These are phyloP conservation scores for Tilletia caries DNA, from an alignment of 1,284 basidiomycete species.

Conservation along the genomic window DNA sequence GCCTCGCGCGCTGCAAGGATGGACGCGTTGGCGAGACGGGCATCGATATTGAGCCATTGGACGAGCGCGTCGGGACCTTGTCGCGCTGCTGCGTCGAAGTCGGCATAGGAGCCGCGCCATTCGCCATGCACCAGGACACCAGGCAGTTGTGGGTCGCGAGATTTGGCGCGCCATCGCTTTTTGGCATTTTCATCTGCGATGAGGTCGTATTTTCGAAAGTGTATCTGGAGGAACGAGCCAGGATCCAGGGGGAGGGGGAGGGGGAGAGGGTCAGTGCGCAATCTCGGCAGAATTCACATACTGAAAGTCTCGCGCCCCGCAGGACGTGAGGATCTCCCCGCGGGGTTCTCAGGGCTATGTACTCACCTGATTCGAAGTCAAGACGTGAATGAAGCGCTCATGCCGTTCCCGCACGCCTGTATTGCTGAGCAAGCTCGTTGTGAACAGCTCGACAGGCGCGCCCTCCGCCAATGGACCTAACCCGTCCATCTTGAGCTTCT, in stretches of 20 bases:
- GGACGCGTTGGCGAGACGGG: slow-evolving; percentile 28
- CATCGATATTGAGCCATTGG: slow-evolving; percentile 24
- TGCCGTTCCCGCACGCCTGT: background rate
- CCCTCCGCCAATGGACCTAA: slow-evolving; percentile 4
- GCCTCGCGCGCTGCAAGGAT: slow-evolving; percentile 26
- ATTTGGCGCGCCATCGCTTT: slow-evolving; percentile 4
- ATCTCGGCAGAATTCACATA: too few species aligned
- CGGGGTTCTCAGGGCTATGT: too few species aligned
- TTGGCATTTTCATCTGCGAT: slow-evolving; percentile 1
- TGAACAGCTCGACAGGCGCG: slow-evolving; percentile 9
- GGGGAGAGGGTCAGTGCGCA: too few species aligned
- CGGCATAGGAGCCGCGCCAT: slow-evolving; percentile 19
- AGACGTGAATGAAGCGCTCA: background rate
- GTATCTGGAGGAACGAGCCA: too few species aligned
- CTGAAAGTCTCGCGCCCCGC: too few species aligned
- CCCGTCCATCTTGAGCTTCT: background rate
- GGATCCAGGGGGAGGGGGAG: too few species aligned
- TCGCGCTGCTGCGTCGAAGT: slow-evolving; percentile 11
- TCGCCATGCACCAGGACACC: slow-evolving; percentile 18
- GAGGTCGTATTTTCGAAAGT: slow-evolving; percentile 4
- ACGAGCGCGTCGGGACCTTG: slow-evolving; percentile 19
- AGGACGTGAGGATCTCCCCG: too few species aligned
- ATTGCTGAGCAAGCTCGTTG: slow-evolving; percentile 10
- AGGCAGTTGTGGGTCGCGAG: slow-evolving; percentile 14
- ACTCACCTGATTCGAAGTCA: slow-evolving; percentile 1